Evolutionary conservation across 1,139 yeast species (phyloP), one percentile per base, ranked within the genome.

Genomic region (Debaryomycetaceae sp.): DNA sequence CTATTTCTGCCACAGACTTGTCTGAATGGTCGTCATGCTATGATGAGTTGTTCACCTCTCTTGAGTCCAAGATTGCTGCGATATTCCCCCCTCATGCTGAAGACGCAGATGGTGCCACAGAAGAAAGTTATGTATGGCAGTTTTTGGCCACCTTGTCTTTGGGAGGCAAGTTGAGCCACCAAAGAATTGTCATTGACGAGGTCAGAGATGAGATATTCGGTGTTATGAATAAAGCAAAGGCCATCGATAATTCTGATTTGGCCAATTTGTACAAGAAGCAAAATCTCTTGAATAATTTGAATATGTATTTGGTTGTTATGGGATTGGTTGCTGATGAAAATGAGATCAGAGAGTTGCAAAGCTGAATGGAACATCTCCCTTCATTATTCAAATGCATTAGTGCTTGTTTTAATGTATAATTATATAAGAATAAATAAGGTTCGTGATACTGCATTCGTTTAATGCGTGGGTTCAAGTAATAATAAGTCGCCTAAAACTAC

Each of bases 151-250:
- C 97, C 11, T 76, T 93, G 49, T 95, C 98, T 0, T 75, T 93
- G 51, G 95, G 97, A 50, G 97, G 98, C 54, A 86, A 87, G 62
- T 76, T 91, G 56, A 89, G 86, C 57, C 97, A 91, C 65, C 98
- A 93, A 75, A 82, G 97, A 69, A 83, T 89, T 50, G 86, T 93
- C 56, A 96, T 93, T 42, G 98, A 90, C 64, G 97, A 91, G 63
- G 93, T 90, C 22, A 81, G 98, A 67, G 95, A 88, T 59, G 91
- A 88, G 65, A 91, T 93, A 50, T 91, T 93, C 60, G 95, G 95
- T 34, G 87, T 89, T 13, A 88, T 91, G 81, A 80, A 76, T 50
- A 79, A 84, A 54, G 95, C 97, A 17, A 89, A 87, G 71, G 81
- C 81, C 33, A 72, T 85, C 43, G 78, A 73, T 48, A 70, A 74